Percentiles rank a stretch among this genome's conserved stretches.
Conservation (phyloP, 768 basidiomycete species). For the Collybiopsis luxurians region DNA sequence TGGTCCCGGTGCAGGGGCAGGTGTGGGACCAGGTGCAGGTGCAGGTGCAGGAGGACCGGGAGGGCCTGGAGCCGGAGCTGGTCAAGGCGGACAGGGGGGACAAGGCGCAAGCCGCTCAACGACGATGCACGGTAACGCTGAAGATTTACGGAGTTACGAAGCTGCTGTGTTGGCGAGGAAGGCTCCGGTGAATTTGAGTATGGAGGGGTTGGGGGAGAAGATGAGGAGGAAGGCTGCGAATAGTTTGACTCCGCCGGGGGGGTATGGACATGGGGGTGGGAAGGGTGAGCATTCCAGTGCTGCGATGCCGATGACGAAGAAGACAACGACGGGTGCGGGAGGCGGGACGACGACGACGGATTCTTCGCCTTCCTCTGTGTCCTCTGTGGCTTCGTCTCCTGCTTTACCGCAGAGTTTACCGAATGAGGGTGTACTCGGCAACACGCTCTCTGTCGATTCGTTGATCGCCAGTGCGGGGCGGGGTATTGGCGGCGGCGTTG, state of each 20-base stretch:
- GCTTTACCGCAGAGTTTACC: slow-evolving; percentile 6
- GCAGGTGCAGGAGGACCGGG: not conserved
- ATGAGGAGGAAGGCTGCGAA: slow-evolving; percentile 22
- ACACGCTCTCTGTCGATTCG: too few relatives aligned
- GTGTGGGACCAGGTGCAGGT: slow-evolving; percentile 8
- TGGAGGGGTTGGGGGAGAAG: slow-evolving; percentile 40
- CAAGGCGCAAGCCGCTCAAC: too few relatives aligned
- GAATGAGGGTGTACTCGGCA: slow-evolving; percentile 17
- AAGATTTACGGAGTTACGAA: slow-evolving; percentile 71
- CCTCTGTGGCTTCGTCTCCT: slow-evolving; percentile 18
- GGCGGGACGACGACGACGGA: too few relatives aligned
- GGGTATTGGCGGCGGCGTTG: slow-evolving; percentile 11
- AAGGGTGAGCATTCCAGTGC: too few relatives aligned
- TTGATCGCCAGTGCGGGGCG: too few relatives aligned
- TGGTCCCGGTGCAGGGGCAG: not conserved
- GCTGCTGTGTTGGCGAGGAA: slow-evolving; percentile 72
- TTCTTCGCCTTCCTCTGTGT: not conserved
- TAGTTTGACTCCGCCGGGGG: too few relatives aligned
- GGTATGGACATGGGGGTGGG: too few relatives aligned
- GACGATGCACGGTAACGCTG: slow-evolving; percentile 43
- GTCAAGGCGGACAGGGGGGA: not conserved
- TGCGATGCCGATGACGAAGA: too few relatives aligned
- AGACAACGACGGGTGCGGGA: too few relatives aligned
- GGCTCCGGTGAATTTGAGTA: slow-evolving; percentile 55
- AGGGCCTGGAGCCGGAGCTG: not conserved